A percentile compares a stretch with the other conserved stretches of the same genome.
phyloP scores from a whole-genome alignment of 225 moss, liverwort and hornwort species.

The Physcomitrium patens region DNA sequence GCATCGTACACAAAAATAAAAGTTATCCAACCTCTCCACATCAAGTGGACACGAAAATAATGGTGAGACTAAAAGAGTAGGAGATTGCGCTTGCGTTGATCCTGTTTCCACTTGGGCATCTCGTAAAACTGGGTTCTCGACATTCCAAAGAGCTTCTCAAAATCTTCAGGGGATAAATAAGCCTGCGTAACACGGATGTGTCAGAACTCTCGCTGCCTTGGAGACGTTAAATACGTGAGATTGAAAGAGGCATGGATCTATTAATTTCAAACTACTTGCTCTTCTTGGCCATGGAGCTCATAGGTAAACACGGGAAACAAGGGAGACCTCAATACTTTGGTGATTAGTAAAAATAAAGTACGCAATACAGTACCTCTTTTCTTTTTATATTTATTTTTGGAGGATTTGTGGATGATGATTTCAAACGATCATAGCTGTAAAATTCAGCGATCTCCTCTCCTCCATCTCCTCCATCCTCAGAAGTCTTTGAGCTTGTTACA shows the following conservation, averaged over 20 bases:
- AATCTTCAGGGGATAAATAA: conserved; percentile 65
- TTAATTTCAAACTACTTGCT: not conserved
- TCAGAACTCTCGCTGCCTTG: not conserved
- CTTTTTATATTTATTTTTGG: conserved; percentile 56
- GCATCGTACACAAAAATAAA: conserved; percentile 20
- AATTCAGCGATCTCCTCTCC: conserved; percentile 44
- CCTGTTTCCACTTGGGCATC: conserved; percentile 86
- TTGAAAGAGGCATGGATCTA: too few relatives aligned
- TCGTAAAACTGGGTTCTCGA: conserved; percentile 63
- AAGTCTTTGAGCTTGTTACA: conserved; percentile 28
- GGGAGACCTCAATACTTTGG: not conserved
- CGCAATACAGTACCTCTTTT: conserved; percentile 55
- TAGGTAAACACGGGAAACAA: not conserved
- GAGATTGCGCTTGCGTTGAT: conserved; percentile 62
- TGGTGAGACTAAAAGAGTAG: conserved; percentile 57
- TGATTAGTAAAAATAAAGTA: too few relatives aligned
- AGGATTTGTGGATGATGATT: conserved; percentile 54
- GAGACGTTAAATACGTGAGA: too few relatives aligned
- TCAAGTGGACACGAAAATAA: conserved; percentile 22
- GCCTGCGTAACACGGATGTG: conserved; percentile 40
- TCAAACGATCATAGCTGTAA: conserved; percentile 56
- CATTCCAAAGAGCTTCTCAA: conserved; percentile 66
- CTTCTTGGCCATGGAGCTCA: too few relatives aligned
- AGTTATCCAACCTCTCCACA: conserved; percentile 15
- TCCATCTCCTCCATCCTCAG: conserved; percentile 38